Evolutionary conservation across 352 stramenopile species (phyloP), one percentile per base, ranked within the genome.

Genomic region (Globisporangium cystogenes): DNA sequence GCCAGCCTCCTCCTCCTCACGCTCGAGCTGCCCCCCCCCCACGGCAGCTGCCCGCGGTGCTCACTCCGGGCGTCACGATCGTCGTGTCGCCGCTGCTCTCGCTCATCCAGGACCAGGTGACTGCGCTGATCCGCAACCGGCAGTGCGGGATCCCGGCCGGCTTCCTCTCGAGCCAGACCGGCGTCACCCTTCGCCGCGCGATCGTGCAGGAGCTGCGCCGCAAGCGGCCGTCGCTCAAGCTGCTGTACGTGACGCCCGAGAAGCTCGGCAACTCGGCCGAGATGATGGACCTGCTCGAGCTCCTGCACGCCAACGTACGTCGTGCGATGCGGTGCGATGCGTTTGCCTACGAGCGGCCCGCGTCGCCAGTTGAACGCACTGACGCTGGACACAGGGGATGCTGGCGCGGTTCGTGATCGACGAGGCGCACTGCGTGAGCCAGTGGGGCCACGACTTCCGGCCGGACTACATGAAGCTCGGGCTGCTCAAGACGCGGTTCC

Each of bases 161-260:
- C 4, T 90, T 80, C 53, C 61, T 92, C n/a, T 90, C 82, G 8
- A 90, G 82, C 53, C 78, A 90, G 49, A 93, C 78, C 16, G 62
- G 59, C 26, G 59, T 87, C 33, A 86, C 68, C 5, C 58, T 87
- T 18, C 82, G 83, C 21, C 73, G 75, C 8, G 72, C 71, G 3
- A 90, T 95, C 50, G 74, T 62, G 5, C 64, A 86, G 24, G 87
- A 98, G 51, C 83, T 98, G 51, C 82, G 81, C 49, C 86, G 96
- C 54, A 53, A 60, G 7, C 45, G 54, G 18, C 74, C 78, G 18
- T 85, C 71, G 40, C 48, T 98, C 26, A 92, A 91, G 41, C 67
- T 98, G 59, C 76, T 98, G 20, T 97, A 98, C 65, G 80, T 98
- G 10, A 98, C 96, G n/a, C 94, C 96, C 0, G 96, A 99, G 68